Evolutionary conservation across 2,329 filamentous ascomycete species (phyloP).

Genomic region (Fusarium marasasianum): DNA sequence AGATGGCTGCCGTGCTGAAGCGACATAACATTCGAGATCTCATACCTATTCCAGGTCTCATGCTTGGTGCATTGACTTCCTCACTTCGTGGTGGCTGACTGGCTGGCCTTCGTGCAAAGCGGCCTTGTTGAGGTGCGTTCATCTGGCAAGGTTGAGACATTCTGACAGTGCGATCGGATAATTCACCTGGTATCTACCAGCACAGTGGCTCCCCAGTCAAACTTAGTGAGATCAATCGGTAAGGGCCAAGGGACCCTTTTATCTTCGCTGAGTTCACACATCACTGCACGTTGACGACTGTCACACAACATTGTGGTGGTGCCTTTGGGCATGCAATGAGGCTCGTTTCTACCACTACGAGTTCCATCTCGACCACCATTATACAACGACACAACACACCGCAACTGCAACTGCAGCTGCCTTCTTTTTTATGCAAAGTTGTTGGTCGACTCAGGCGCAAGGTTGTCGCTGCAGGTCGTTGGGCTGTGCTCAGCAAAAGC

Average conservation of each 20-base stretch:
- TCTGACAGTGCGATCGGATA: neutral
- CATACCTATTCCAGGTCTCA: neutral
- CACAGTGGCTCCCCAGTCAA: neutral
- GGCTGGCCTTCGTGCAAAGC: neutral
- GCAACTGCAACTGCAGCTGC: conserved; percentile 8
- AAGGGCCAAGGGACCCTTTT: neutral
- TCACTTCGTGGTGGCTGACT: neutral
- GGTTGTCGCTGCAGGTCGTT: neutral
- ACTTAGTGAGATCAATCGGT: neutral
- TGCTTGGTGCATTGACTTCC: neutral
- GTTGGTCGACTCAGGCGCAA: neutral
- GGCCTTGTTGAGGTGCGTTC: neutral
- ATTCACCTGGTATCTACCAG: neutral
- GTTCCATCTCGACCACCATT: neutral
- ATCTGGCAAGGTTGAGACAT: neutral
- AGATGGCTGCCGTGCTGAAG: neutral
- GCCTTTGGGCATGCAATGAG: neutral
- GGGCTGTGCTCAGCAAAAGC: conserved; percentile 14
- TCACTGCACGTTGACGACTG: neutral
- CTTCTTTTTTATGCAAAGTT: neutral
- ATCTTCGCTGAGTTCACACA: neutral
- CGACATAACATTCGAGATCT: neutral
- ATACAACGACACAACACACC: neutral
- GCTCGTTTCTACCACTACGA: conserved; percentile 3
- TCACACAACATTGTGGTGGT: neutral